Conservation (phyloP, 1,139 yeast species). For the Hanseniaspora uvarum region DNA sequence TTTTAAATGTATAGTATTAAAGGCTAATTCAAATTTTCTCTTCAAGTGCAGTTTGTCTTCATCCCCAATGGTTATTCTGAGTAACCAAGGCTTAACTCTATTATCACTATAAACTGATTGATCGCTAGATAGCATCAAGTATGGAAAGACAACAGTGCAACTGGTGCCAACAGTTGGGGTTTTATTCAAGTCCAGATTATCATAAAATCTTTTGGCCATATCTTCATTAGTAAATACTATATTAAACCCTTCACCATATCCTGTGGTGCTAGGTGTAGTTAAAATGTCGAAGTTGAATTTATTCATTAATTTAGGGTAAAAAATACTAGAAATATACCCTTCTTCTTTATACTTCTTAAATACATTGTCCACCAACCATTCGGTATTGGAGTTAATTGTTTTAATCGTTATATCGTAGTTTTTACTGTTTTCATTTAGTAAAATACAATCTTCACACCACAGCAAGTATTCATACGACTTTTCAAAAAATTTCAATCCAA, state of each 20-base stretch:
- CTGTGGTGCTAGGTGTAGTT: constrained; percentile 54
- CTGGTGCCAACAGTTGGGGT: constrained; percentile 95
- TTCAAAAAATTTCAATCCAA: constrained; percentile 42
- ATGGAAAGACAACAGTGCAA: constrained; percentile 86
- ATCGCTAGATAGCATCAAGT: constrained; percentile 75
- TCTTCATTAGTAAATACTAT: constrained; percentile 57
- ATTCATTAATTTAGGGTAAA: constrained; percentile 55
- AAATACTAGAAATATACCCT: constrained; percentile 47
- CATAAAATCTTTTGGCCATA: constrained; percentile 65
- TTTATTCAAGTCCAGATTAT: constrained; percentile 64
- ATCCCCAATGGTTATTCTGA: constrained; percentile 77
- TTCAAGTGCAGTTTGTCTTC: constrained; percentile 50
- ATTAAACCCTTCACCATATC: constrained; percentile 87
- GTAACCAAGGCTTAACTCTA: constrained; percentile 74
- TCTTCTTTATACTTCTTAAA: constrained; percentile 36
- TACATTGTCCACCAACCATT: constrained; percentile 39
- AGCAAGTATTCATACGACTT: constrained; percentile 51
- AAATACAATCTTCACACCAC: constrained; percentile 92
- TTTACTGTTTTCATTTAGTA: constrained; percentile 83
- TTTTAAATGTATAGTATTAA: constrained; percentile 29
- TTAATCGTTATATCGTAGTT: constrained; percentile 66
- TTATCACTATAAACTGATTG: constrained; percentile 70
- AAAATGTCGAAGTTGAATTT: constrained; percentile 60
- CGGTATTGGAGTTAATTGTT: constrained; percentile 59
- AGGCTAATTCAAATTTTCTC: constrained; percentile 41